Conservation (phyloP, 257 asterid genomes). For the Prunella vulgaris region DNA sequence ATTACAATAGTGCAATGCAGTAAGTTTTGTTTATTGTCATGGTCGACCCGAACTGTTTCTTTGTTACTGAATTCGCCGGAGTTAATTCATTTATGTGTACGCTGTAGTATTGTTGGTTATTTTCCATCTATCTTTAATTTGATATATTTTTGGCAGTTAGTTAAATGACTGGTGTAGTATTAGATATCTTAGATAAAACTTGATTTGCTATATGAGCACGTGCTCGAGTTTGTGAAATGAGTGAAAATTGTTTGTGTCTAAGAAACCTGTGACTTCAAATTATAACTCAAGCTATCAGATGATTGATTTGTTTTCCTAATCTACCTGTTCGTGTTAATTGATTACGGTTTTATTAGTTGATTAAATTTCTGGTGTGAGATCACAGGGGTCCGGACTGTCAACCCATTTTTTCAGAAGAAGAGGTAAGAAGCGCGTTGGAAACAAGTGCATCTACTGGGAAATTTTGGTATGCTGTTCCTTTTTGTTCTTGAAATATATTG, state of each 20-base stretch:
- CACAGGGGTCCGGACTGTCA: slow-evolving; percentile 33
- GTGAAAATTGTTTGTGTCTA: neutral
- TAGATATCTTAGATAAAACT: neutral
- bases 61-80: slow-evolving; percentile 8
- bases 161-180: neutral
- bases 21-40: neutral
- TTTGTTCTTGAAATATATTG: neutral
- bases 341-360: neutral
- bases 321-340: slow-evolving; percentile 9
- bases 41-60: neutral
- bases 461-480: slow-evolving; percentile 52
- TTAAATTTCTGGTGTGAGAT: slow-evolving; percentile 18
- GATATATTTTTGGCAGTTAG: neutral
- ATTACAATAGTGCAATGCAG: neutral
- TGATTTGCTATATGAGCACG: no score
- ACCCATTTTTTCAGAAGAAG: slow-evolving; percentile 39
- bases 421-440: slow-evolving; percentile 48
- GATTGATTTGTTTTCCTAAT: slow-evolving; percentile 3
- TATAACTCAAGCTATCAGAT: neutral
- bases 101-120: neutral
- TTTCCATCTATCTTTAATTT: neutral
- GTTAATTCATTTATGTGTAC: neutral
- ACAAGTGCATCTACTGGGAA: slow-evolving; percentile 73
- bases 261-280: neutral
- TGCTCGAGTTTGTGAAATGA: no score